Evolutionary conservation across 805 yeast species (phyloP).

Genomic region (Naumovozyma castellii): DNA sequence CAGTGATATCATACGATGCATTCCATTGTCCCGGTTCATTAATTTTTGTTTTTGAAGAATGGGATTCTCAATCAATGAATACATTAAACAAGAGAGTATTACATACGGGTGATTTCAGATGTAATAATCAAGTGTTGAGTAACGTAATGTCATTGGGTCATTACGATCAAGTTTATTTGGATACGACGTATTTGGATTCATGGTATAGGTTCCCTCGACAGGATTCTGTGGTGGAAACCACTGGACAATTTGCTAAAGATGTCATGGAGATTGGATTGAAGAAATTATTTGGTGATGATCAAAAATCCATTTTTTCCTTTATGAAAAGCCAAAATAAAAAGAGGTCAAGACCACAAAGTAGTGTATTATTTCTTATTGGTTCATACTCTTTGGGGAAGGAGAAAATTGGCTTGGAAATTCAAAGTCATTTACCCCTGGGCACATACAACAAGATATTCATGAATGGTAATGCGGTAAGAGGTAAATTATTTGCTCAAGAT

Average conservation of each 20-base stretch:
- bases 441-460: constrained; percentile 42
- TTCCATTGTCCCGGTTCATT: constrained; percentile 97
- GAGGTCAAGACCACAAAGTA: constrained; percentile 3
- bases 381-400: constrained; percentile 93
- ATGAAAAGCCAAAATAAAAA: not conserved
- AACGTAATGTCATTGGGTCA: constrained; percentile 7
- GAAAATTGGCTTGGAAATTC: constrained; percentile 60
- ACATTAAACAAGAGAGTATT: constrained; percentile 27
- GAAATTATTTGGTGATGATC: constrained; percentile 14
- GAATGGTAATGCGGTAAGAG: constrained; percentile 6
- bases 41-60: constrained; percentile 57
- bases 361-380: constrained; percentile 46
- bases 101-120: constrained; percentile 94
- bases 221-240: constrained; percentile 48
- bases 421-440: constrained; percentile 32
- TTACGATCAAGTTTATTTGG: constrained; percentile 62
- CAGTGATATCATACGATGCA: constrained; percentile 65
- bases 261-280: constrained; percentile 28
- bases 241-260: constrained; percentile 43
- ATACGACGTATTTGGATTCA: constrained; percentile 82
- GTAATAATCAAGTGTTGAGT: constrained; percentile 42
- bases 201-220: constrained; percentile 72
- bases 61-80: constrained; percentile 5
- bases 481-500: constrained; percentile 1
- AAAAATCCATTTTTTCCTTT: constrained; percentile 25